Evolutionary conservation across 257 asterid genomes (phyloP), one percentile per base, ranked within the genome.

Genomic region (Verbascum thapsus): DNA sequence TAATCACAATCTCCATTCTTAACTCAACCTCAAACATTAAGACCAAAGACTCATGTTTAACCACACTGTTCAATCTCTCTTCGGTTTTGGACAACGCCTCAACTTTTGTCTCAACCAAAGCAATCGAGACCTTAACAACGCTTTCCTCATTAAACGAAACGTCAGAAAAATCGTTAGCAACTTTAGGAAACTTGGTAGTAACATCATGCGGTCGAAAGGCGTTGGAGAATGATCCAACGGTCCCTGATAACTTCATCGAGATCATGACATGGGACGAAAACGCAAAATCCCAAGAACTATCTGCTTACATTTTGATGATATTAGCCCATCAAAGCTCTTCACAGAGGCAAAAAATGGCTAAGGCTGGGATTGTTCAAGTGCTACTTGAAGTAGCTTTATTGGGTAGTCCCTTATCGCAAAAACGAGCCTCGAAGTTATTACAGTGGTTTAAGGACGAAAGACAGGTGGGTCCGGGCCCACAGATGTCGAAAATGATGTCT

Each of bases 381-480:
- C 89, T 86, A 34, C 84, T 86, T 62, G 95, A 78, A 70, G 68
- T 84, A 16, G 91, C 83, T 18, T 63, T 86, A 56, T 47, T 84
- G 63, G 87, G 95, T 0, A 86, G 84, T 38, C 75, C 91, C 1
- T 68, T 86, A 72, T 89, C 87, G 23, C 91, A 80, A 52, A 86
- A 81, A 69, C 76, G 95, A 55, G 91, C 91, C 5, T 40, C 74
- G 11, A 86, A 79, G 63, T 49, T 86, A 32, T 45, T 86, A 16
- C 87, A 86, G 23, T 81, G 88, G 95, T 84, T 86, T 38, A 84
- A 81, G 64, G 81, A 81, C 66, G 91, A 81, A 3, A 74, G 88
- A 48, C 84, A 75, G 53, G 63, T 53, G 61, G 73, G 64, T 52
- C 84, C 95, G n/a, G 91, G 95, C 53, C 95, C 95, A 15, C 88